These are phyloP conservation scores for Quercus alba DNA, from an alignment of 306 rosid genomes.

Conservation along the genomic window DNA sequence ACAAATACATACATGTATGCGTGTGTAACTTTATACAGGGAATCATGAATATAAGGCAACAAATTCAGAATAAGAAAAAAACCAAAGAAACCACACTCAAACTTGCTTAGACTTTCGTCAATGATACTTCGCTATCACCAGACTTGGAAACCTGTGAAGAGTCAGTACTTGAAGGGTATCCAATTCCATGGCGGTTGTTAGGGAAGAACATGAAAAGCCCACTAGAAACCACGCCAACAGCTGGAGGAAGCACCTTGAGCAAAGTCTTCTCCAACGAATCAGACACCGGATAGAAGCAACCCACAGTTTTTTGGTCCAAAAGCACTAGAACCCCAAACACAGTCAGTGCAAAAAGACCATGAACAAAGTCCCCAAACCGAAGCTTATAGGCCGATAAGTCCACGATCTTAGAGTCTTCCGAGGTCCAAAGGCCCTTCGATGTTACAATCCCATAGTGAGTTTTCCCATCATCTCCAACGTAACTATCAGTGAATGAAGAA, in stretches of 20 bases:
- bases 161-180: conserved; percentile 44
- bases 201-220: conserved; percentile 57
- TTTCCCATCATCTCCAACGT: conserved; percentile 50
- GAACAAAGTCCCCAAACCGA: conserved; percentile 65
- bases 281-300: conserved; percentile 59
- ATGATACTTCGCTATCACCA: too few species aligned
- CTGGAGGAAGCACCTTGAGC: conserved; percentile 55
- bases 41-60: too few species aligned
- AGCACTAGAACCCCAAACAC: conserved; percentile 54
- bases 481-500: conserved; percentile 79
- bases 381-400: conserved; percentile 49
- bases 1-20: too few species aligned
- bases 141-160: conserved; percentile 14
- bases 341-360: conserved; percentile 41
- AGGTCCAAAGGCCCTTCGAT: conserved; percentile 59
- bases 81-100: too few species aligned
- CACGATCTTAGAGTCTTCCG: conserved; percentile 30
- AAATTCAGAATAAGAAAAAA: too few species aligned
- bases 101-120: too few species aligned
- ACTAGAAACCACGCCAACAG: conserved; percentile 55
- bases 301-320: conserved; percentile 50
- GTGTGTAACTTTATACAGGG: too few species aligned
- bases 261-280: conserved; percentile 34
- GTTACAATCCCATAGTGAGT: conserved; percentile 60
- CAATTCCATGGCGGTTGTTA: conserved; percentile 74